Evolutionary conservation across 345 rosid genomes (phyloP).

Genomic region (Eucalyptus lansdowneana): DNA sequence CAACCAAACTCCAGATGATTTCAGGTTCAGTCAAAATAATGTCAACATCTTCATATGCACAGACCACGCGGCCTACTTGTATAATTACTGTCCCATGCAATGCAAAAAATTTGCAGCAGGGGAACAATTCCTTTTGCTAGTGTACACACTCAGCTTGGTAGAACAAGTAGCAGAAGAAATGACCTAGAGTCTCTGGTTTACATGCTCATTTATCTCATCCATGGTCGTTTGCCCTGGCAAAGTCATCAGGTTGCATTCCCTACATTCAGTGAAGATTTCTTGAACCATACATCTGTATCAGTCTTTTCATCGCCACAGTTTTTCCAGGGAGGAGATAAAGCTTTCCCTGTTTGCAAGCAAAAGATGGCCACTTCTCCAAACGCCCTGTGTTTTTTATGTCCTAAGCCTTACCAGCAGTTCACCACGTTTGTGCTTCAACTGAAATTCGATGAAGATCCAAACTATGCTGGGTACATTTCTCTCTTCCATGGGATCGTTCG

Average conservation of each 20-base stretch:
- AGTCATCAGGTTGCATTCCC: neutral
- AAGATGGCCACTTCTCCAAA: neutral
- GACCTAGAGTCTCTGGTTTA: slow-evolving; percentile 3
- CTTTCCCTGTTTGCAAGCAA: neutral
- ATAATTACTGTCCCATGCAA: neutral
- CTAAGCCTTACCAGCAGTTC: neutral
- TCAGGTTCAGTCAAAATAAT: neutral
- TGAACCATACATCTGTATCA: neutral
- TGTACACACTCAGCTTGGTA: neutral
- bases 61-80: neutral
- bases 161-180: slow-evolving; percentile 2
- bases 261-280: neutral
- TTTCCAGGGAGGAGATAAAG: neutral
- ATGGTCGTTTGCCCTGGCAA: neutral
- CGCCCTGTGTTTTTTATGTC: neutral
- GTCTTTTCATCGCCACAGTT: neutral
- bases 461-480: neutral
- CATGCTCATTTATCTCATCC: neutral
- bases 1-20: neutral
- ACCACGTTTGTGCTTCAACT: neutral
- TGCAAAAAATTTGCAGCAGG: neutral
- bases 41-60: neutral
- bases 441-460: neutral
- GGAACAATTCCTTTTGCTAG: neutral
- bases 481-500: neutral